These are phyloP conservation scores for Populus tremula DNA, from an alignment of 345 rosid genomes.

Conservation along the genomic window DNA sequence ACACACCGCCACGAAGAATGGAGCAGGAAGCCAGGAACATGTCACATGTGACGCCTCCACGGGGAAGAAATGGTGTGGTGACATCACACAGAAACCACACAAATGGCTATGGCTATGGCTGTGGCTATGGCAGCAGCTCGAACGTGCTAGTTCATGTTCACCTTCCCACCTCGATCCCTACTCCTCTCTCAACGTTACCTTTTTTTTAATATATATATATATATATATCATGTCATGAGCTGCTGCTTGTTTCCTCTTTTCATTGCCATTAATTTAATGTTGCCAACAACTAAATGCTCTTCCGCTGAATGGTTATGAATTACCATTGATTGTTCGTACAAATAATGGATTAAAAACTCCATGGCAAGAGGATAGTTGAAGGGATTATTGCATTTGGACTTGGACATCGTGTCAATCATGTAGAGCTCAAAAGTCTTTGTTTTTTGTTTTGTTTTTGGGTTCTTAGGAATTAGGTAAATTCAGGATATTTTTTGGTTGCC, in stretches of 20 bases:
- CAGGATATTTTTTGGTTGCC: no score
- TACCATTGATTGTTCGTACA: background rate
- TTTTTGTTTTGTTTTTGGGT: no score
- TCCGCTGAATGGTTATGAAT: background rate
- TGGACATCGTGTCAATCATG: no score
- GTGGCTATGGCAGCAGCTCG: background rate
- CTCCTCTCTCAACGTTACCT: background rate
- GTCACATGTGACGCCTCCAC: background rate
- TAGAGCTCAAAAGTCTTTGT: no score
- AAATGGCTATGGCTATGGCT: background rate
- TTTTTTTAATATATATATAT: no score
- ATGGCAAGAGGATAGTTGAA: background rate
- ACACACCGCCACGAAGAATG: background rate
- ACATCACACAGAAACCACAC: background rate
- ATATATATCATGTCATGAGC: background rate
- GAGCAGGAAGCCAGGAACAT: background rate
- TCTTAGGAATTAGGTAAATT: no score
- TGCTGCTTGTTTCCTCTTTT: background rate
- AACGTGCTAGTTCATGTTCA: background rate
- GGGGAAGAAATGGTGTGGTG: background rate
- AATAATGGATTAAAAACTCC: background rate
- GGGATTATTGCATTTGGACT: background rate
- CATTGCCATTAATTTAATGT: background rate
- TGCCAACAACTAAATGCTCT: background rate
- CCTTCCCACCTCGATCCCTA: conserved; percentile 21